Percentiles rank a stretch among this genome's conserved stretches.
phyloP scores from a whole-genome alignment of 2,329 filamentous ascomycete species.

The Fusarium acutatum region DNA sequence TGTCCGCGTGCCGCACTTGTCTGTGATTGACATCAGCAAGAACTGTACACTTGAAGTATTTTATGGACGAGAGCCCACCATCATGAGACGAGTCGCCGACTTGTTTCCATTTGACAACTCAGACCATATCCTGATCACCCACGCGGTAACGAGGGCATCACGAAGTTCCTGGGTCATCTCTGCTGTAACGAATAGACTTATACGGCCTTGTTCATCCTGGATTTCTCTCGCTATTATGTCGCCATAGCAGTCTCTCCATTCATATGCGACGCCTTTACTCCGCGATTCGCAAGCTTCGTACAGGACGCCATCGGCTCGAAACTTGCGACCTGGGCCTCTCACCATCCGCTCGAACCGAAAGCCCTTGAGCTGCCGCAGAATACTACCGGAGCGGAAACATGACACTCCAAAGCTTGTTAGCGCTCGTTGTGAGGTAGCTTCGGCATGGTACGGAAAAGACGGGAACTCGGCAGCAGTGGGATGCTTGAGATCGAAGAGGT shows the following conservation, averaged over 20 bases:
- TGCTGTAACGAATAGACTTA: conserved; percentile 45
- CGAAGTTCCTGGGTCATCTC: conserved; percentile 42
- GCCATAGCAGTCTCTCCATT: conserved; percentile 45
- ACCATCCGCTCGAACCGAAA: conserved; percentile 44
- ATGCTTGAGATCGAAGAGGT: conserved; percentile 49
- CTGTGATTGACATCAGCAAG: conserved; percentile 22
- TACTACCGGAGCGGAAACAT: conserved; percentile 33
- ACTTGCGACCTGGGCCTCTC: conserved; percentile 34
- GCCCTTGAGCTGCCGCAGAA: conserved; percentile 36
- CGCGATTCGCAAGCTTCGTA: conserved; percentile 43
- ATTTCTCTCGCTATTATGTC: conserved; percentile 47
- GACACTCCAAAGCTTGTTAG: conserved; percentile 44
- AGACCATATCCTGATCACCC: conserved; percentile 49
- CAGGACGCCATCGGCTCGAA: conserved; percentile 36
- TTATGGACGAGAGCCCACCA: conserved; percentile 13
- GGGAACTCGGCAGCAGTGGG: conserved; percentile 40
- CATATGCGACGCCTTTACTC: conserved; percentile 40
- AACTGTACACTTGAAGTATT: neutral
- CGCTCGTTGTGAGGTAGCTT: conserved; percentile 42
- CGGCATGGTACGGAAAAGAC: conserved; percentile 46
- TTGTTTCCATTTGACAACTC: conserved; percentile 47
- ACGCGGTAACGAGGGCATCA: conserved; percentile 48
- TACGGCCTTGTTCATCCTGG: conserved; percentile 33
- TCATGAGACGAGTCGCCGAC: conserved; percentile 21
- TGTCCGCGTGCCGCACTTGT: conserved; percentile 17